Percentiles rank a stretch among this genome's conserved stretches.
These are phyloP conservation scores for Stevia rebaudiana DNA, from an alignment of 140 eudicot species.

Conservation along the genomic window DNA sequence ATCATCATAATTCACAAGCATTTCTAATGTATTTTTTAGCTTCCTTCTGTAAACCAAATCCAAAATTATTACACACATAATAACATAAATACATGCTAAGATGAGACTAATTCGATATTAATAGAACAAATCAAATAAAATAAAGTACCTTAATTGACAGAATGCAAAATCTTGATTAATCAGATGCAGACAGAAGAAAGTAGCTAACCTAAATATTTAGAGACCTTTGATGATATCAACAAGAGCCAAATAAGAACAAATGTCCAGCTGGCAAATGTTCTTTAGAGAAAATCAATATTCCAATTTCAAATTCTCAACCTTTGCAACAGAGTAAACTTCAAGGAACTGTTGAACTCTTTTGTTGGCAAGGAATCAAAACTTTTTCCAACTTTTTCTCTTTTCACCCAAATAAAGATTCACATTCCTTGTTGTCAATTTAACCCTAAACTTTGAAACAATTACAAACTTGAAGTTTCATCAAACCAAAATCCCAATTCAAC, in stretches of 20 bases:
- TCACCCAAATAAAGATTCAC: slow-evolving; percentile 27
- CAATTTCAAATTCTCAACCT: slow-evolving; percentile 30
- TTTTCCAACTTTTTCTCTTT: slow-evolving; percentile 14
- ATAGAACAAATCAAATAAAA: slow-evolving; percentile 2
- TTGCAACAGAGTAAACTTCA: slow-evolving; percentile 34
- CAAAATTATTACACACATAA: background rate
- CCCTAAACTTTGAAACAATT: slow-evolving; percentile 6
- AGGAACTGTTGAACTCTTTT: slow-evolving; percentile 35
- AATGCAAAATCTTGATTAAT: slow-evolving; percentile 15
- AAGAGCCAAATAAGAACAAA: slow-evolving; percentile 24
- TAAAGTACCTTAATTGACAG: slow-evolving; percentile 16
- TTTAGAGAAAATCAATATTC: slow-evolving; percentile 29
- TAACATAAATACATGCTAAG: background rate
- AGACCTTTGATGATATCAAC: slow-evolving; percentile 31
- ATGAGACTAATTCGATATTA: background rate
- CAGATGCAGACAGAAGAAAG: slow-evolving; percentile 18
- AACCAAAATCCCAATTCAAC: slow-evolving; percentile 16
- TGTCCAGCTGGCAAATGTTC: slow-evolving; percentile 32
- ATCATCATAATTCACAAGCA: background rate
- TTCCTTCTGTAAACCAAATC: slow-evolving; percentile 13
- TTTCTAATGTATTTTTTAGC: background rate
- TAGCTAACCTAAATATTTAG: slow-evolving; percentile 38
- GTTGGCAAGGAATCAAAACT: slow-evolving; percentile 49
- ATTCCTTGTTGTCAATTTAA: slow-evolving; percentile 19
- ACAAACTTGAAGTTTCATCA: slow-evolving; percentile 15